phyloP scores from a whole-genome alignment of 768 basidiomycete species.

The Cystobasidiopsis lactophilus region DNA sequence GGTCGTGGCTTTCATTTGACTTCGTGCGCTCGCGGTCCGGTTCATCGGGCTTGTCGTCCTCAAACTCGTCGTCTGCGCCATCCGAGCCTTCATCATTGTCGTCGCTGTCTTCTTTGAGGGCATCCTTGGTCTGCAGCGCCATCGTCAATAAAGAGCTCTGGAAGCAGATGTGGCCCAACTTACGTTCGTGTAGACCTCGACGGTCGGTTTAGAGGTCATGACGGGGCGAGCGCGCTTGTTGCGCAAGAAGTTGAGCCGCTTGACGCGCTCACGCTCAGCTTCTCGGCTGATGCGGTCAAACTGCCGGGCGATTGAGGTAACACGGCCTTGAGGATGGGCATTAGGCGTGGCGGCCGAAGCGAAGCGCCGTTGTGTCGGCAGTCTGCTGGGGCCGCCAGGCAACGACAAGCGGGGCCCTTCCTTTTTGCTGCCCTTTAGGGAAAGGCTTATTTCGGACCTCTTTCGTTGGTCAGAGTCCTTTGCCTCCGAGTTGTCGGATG shows the following conservation, averaged over 20 bases:
- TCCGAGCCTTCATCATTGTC: conserved; percentile 28
- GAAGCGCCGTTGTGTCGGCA: too few species aligned
- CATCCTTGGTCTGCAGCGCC: conserved; percentile 40
- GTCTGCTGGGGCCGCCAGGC: too few species aligned
- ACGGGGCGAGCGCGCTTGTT: conserved; percentile 75
- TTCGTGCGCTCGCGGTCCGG: conserved; percentile 34
- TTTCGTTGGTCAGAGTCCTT: too few species aligned
- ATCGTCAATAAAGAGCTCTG: conserved; percentile 38
- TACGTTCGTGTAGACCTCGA: conserved; percentile 34
- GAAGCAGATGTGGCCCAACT: background rate
- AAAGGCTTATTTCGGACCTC: too few species aligned
- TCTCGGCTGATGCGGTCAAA: conserved; percentile 53
- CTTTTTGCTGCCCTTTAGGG: too few species aligned
- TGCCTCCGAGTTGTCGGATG: too few species aligned
- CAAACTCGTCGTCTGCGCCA: conserved; percentile 11
- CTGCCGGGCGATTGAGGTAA: conserved; percentile 69
- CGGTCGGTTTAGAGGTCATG: conserved; percentile 63
- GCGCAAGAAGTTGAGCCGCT: conserved; percentile 60
- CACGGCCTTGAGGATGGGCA: conserved; percentile 21
- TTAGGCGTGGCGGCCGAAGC: too few species aligned
- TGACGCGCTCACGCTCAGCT: conserved; percentile 34
- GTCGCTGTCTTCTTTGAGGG: conserved; percentile 52
- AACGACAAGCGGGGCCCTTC: too few species aligned
- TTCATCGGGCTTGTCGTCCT: conserved; percentile 36
- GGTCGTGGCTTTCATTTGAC: background rate